Evolutionary conservation across 257 asterid genomes (phyloP).

Genomic region (Salvia rosmarinus): DNA sequence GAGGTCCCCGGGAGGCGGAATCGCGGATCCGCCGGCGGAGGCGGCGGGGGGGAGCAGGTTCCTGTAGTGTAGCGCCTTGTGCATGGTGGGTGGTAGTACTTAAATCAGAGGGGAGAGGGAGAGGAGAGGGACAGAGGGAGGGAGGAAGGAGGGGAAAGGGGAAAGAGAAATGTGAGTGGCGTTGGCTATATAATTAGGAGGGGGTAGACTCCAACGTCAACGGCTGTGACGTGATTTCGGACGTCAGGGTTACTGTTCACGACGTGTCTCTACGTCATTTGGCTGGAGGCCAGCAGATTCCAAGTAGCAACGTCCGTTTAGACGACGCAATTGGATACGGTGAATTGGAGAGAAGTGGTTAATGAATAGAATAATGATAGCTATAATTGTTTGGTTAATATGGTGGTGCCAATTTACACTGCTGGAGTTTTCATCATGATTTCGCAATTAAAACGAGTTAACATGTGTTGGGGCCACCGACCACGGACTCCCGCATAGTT

Average conservation of each 20-base stretch:
- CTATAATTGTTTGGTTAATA: slow-evolving; percentile 21
- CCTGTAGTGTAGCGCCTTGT: slow-evolving; percentile 45
- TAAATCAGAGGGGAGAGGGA: background rate
- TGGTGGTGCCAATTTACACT: background rate
- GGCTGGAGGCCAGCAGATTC: slow-evolving; percentile 11
- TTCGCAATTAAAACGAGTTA: background rate
- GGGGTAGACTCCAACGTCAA: slow-evolving; percentile 45
- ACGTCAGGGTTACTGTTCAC: slow-evolving; percentile 42
- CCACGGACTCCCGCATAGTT: slow-evolving; percentile 4
- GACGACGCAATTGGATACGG: slow-evolving; percentile 13
- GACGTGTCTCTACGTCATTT: slow-evolving; percentile 34
- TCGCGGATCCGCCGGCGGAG: slow-evolving; percentile 33
- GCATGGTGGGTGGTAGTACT: slow-evolving; percentile 47
- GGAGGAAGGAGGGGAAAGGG: background rate
- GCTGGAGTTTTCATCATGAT: slow-evolving; percentile 23
- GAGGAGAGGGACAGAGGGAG: slow-evolving; percentile 3
- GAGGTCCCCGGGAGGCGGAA: slow-evolving; percentile 14
- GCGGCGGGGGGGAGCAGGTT: slow-evolving; percentile 40
- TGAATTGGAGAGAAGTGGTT: slow-evolving; percentile 18
- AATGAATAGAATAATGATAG: slow-evolving; percentile 13
- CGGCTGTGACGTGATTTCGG: slow-evolving; percentile 38
- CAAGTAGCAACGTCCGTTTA: slow-evolving; percentile 23
- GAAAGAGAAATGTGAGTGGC: background rate
- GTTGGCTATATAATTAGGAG: slow-evolving; percentile 23
- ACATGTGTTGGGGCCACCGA: background rate